phyloP scores from a whole-genome alignment of 805 yeast genomes.

The Saccharomycopsis lassenensis region DNA sequence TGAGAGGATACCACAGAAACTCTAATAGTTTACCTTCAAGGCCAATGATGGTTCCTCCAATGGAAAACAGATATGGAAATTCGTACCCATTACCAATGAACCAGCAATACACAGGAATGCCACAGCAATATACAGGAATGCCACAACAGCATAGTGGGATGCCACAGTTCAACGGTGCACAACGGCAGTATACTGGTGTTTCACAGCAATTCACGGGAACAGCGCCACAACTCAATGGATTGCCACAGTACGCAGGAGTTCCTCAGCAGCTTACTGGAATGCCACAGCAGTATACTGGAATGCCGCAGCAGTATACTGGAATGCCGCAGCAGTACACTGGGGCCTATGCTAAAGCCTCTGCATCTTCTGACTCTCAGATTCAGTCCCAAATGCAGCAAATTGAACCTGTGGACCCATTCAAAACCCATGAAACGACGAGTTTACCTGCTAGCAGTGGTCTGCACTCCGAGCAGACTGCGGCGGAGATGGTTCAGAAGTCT shows the following conservation, averaged over 20 bases:
- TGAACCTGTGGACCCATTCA: neutral
- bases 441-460: no score
- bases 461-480: neutral
- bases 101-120: conserved; percentile 7
- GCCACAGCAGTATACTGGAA: conserved; percentile 7
- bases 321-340: neutral
- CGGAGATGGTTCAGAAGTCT: neutral
- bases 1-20: conserved; percentile 18
- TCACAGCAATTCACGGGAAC: conserved; percentile 4
- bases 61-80: neutral
- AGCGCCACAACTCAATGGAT: neutral
- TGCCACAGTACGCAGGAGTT: conserved; percentile 2
- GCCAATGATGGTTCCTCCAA: neutral
- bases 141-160: neutral
- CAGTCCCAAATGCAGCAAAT: neutral
- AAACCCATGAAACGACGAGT: conserved; percentile 1
- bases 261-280: conserved; percentile 11
- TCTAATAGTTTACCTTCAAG: neutral
- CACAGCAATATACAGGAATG: neutral
- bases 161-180: conserved; percentile 1
- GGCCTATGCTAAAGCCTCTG: neutral
- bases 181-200: conserved; percentile 4
- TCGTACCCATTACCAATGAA: conserved; percentile 1
- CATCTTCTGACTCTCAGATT: no score
- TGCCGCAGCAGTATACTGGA: neutral